phyloP scores from a whole-genome alignment of 305 asterid species.

The Rubia peregrina region DNA sequence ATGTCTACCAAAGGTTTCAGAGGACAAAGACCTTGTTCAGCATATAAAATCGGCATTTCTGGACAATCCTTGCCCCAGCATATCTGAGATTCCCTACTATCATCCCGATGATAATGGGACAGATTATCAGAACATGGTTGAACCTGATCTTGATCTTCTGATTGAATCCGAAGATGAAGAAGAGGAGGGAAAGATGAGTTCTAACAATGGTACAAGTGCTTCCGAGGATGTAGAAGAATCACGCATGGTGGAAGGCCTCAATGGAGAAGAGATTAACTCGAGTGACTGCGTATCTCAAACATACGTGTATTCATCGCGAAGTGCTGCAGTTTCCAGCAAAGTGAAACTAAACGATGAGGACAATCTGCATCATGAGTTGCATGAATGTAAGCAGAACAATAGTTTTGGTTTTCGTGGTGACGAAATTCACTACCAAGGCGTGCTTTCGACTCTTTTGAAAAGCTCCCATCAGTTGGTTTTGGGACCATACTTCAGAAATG shows the following conservation, averaged over 20 bases:
- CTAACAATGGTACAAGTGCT: conserved; percentile 48
- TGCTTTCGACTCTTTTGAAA: conserved; percentile 67
- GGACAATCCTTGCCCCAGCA: conserved; percentile 30
- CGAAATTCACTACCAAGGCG: conserved; percentile 60
- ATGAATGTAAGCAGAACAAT: conserved; percentile 34
- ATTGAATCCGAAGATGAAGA: conserved; percentile 29
- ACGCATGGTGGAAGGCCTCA: conserved; percentile 38
- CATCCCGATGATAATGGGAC: conserved; percentile 21
- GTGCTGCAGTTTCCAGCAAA: conserved; percentile 26
- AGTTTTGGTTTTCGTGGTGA: conserved; percentile 28
- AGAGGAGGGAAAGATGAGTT: conserved; percentile 21
- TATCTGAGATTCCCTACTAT: conserved; percentile 30
- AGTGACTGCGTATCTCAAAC: conserved; percentile 69
- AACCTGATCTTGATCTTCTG: conserved; percentile 34
- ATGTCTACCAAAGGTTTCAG: conserved; percentile 41
- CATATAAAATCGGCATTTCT: conserved; percentile 45
- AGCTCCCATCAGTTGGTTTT: conserved; percentile 68
- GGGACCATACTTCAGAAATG: conserved; percentile 57
- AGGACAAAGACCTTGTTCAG: conserved; percentile 55
- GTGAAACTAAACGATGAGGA: conserved; percentile 21
- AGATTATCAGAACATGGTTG: conserved; percentile 24
- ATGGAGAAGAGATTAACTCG: conserved; percentile 58
- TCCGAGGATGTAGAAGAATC: conserved; percentile 53
- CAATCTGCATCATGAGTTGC: conserved; percentile 20
- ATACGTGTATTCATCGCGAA: conserved; percentile 30